Evolutionary conservation across 495 filamentous ascomycete genomes (phyloP), one percentile per base, ranked within the genome.

Genomic region (Letharia lupina): DNA sequence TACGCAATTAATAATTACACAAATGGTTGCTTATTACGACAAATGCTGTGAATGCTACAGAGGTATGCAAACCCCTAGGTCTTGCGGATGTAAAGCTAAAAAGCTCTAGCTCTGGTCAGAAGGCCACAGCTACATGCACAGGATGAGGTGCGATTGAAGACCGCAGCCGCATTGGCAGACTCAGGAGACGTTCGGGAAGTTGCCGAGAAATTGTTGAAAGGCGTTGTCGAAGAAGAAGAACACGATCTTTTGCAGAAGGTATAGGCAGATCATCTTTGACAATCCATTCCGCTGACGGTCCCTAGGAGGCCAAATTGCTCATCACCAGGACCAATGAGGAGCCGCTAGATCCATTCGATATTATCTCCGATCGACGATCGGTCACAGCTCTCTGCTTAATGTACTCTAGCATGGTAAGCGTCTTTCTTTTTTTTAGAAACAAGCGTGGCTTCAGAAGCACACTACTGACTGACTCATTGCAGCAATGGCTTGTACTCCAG

Each of bases 21-120:
- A 98, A 74, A 91, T 99, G 79, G 80, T 88, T 60, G 86, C 88
- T 12, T 98, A 96, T 72, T 95, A 92, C 66, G 91, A 95, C 68
- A 87, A 91, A 70, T 99, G 95, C 73, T 89, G 83, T 72, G 86
- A 85, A 44, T 98, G 91, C 91, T 96, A 90, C 70, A 93, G 91
- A 77, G 83, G 83, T 85, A 66, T 71, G 75, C 28, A 16, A 40
- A 16, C 39, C 12, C 59, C 39, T 54, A 13, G 16, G 42, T 3
- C 33, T 23, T 37, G 12, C 16, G 12, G 39, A 57, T 50, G 28
- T 48, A 33, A 45, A 60, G 64, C 58, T 64, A 6, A 66, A 15
- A 40, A 11, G 31, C 3, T 63, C 10, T 62, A 68, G 67, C 65
- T 33, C 50, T 74, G 40, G 66, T 72, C n/a, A 56, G 68, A 52